Evolutionary conservation across 768 basidiomycete genomes (phyloP), one percentile per base, ranked within the genome.

Genomic region (Cyclocybe aegerita): DNA sequence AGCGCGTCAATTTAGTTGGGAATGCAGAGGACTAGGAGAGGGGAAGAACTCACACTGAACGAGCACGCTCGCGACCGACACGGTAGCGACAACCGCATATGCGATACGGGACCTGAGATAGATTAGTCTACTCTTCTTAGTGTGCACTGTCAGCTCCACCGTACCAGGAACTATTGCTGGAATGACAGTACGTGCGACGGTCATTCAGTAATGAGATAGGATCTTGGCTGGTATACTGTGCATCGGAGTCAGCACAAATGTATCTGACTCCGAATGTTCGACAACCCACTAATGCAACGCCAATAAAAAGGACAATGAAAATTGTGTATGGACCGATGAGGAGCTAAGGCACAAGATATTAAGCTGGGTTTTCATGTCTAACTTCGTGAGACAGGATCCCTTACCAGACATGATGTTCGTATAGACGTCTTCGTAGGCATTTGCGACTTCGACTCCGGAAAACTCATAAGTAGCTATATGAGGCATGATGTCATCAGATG

Each of bases 281-380:
- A 6, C 16, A 35, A 35, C 56, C 16, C 48, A 60, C 61, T 54
- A 60, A 10, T 15, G 51, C 39, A 2, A 60, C 54, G 17, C 59
- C 61, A 11, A 59, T 45, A 17, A 63, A 59, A 9, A 60, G 42
- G 7, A 57, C 42, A 2, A 60, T 15, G 33, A 63, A 60, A 7
- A 63, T 49, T 4, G 54, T 37, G 34, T 63, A 63, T 14, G 61
- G 61, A 9, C 54, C 53, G 42, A 60, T 48, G 34, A 63, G 39
- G 4, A 63, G 43, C 57, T 60, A 39, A 1, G 9, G 8, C 4
- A 33, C 11, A 17, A 15, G 11, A 31, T 43, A 7, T 39, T 5
- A 39, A 38, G 3, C 14, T n/a, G 35, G 29, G 5, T n/a, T 35
- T 15, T 14, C 14, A 11, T 11, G 29, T 5, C 14, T 3, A 17